Percentiles rank a stretch among this genome's conserved stretches.
Conservation (phyloP, 2,329 filamentous ascomycete genomes). For the Aspergillus sp. region DNA sequence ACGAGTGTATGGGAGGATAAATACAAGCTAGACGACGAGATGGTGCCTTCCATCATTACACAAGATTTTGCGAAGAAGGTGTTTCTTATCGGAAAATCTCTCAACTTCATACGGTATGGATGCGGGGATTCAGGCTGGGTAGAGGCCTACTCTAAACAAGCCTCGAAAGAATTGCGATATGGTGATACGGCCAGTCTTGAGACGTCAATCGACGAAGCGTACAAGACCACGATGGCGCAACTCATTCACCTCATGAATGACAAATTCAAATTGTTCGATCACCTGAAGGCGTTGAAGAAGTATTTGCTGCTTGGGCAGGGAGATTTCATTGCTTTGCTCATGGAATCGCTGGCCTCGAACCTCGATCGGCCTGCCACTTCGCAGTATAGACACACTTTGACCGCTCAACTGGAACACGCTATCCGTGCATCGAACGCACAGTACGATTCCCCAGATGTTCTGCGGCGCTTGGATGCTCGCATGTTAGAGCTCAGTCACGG, state of each 20-base stretch:
- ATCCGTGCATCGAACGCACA: constrained; percentile 97
- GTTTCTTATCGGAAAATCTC: constrained; percentile 93
- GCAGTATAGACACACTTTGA: constrained; percentile 94
- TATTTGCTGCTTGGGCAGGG: constrained; percentile 93
- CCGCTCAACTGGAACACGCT: constrained; percentile 95
- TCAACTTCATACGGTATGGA: constrained; percentile 97
- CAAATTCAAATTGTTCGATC: constrained; percentile 93
- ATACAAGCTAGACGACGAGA: constrained; percentile 78
- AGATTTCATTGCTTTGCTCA: constrained; percentile 93
- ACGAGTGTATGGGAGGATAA: constrained; percentile 98
- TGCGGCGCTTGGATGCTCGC: constrained; percentile 88
- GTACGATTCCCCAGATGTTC: constrained; percentile 87
- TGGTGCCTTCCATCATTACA: constrained; percentile 92
- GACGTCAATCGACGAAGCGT: constrained; percentile 91
- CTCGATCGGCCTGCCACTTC: constrained; percentile 93
- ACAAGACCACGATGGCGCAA: constrained; percentile 96
- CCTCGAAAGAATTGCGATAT: constrained; percentile 88
- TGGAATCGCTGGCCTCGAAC: constrained; percentile 93
- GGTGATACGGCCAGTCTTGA: constrained; percentile 91
- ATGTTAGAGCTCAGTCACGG: constrained; percentile 97
- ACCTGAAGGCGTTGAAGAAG: constrained; percentile 86
- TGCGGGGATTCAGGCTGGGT: constrained; percentile 95
- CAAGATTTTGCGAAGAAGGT: constrained; percentile 94
- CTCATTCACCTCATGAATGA: constrained; percentile 90
- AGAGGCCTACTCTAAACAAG: constrained; percentile 87